phyloP scores from a whole-genome alignment of 2,329 filamentous ascomycete genomes.

The Aspergillus piperis region DNA sequence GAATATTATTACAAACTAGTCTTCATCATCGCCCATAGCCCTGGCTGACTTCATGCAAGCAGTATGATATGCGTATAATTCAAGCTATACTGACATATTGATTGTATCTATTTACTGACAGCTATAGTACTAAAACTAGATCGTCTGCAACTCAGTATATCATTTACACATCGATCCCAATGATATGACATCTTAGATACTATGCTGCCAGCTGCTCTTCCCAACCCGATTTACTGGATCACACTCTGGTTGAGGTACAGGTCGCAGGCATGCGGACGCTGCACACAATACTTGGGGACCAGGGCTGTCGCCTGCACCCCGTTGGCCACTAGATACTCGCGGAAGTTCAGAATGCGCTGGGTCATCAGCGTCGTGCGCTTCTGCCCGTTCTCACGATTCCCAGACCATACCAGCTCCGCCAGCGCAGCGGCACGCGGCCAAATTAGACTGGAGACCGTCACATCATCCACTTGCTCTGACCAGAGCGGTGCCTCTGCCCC shows the following conservation, averaged over 20 bases:
- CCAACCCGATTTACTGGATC: slow-evolving; percentile 14
- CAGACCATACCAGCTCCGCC: slow-evolving; percentile 58
- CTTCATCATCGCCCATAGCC: no score
- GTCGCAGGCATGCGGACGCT: slow-evolving; percentile 61
- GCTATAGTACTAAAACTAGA: no score
- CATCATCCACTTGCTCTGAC: slow-evolving; percentile 58
- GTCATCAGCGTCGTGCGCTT: slow-evolving; percentile 57
- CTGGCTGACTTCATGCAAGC: no score
- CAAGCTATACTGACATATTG: background rate
- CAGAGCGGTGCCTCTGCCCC: slow-evolving; percentile 57
- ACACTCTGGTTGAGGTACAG: slow-evolving; percentile 55
- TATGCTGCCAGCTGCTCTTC: no score
- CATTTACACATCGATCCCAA: no score
- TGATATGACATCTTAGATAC: no score
- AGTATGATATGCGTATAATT: background rate
- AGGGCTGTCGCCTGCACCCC: slow-evolving; percentile 54
- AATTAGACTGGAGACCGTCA: slow-evolving; percentile 52
- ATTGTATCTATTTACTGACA: no score
- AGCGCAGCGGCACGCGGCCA: slow-evolving; percentile 61
- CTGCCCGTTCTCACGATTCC: slow-evolving; percentile 51
- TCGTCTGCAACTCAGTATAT: no score
- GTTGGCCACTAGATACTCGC: slow-evolving; percentile 60
- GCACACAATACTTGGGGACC: slow-evolving; percentile 60
- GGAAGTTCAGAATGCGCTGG: slow-evolving; percentile 60
- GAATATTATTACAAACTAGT: no score